Evolutionary conservation across 805 yeast species (phyloP).

Genomic region (Pichia nakasei): DNA sequence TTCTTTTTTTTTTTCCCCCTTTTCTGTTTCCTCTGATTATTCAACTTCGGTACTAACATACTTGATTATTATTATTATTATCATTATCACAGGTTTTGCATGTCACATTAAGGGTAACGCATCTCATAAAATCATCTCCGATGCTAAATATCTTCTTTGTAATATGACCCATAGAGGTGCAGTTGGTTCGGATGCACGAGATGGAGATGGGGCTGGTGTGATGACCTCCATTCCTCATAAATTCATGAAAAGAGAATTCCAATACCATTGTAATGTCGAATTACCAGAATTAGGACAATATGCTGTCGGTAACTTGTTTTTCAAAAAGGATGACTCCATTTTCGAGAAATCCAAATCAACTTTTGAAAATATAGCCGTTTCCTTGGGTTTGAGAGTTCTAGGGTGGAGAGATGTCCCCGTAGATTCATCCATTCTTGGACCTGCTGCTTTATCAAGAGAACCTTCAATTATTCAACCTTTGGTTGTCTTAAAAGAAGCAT

Average conservation of each 20-base stretch:
- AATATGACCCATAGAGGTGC: slow-evolving; percentile 99
- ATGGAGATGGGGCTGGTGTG: slow-evolving; percentile 99
- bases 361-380: slow-evolving; percentile 71
- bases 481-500: slow-evolving; percentile 55
- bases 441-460: slow-evolving; percentile 89
- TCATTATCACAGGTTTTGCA: slow-evolving; percentile 50
- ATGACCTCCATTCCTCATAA: slow-evolving; percentile 87
- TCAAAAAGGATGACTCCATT: slow-evolving; percentile 75
- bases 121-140: slow-evolving; percentile 88
- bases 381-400: slow-evolving; percentile 70
- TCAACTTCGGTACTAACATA: slow-evolving; percentile 3
- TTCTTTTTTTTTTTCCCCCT: not conserved
- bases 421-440: slow-evolving; percentile 89
- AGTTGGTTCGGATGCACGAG: slow-evolving; percentile 88
- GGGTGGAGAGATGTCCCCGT: slow-evolving; percentile 96
- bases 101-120: slow-evolving; percentile 84
- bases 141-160: slow-evolving; percentile 79
- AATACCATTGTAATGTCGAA: slow-evolving; percentile 52
- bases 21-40: too few relatives aligned
- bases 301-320: slow-evolving; percentile 91
- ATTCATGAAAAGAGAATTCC: slow-evolving; percentile 78
- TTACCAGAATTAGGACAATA: slow-evolving; percentile 80
- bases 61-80: not conserved
- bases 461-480: slow-evolving; percentile 90
- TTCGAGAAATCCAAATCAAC: slow-evolving; percentile 62